These are phyloP conservation scores for Conoideocrella luteorostrata DNA, from an alignment of 2,329 filamentous ascomycete genomes.

Conservation along the genomic window DNA sequence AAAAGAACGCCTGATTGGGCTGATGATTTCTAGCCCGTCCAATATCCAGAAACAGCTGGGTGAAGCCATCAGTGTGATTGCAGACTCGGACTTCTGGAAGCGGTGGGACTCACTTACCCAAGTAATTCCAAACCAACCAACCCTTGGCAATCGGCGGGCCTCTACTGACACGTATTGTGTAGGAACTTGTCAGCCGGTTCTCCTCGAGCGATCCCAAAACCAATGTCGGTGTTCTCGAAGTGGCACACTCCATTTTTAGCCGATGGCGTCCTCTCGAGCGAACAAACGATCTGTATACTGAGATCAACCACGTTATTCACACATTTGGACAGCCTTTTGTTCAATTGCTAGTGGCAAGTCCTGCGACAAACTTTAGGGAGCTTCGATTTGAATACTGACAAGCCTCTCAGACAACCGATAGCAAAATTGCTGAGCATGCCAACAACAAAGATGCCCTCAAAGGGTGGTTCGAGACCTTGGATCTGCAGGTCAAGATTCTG, in stretches of 20 bases:
- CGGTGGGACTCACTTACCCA: conserved; percentile 93
- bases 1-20: conserved; percentile 88
- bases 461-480: conserved; percentile 76
- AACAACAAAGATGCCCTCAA: conserved; percentile 68
- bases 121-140: too few species aligned
- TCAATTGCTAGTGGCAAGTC: conserved; percentile 63
- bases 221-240: conserved; percentile 92
- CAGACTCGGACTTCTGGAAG: conserved; percentile 95
- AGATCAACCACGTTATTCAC: conserved; percentile 90
- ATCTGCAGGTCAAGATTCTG: conserved; percentile 84
- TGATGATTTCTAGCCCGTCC: conserved; percentile 89
- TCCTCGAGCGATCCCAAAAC: conserved; percentile 73
- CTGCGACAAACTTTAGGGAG: conserved; percentile 12
- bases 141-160: too few species aligned
- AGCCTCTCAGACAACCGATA: conserved; percentile 53
- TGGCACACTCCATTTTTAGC: conserved; percentile 96
- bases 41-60: conserved; percentile 90
- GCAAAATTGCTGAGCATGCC: conserved; percentile 66
- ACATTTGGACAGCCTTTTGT: conserved; percentile 84
- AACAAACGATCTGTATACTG: conserved; percentile 85
- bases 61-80: conserved; percentile 94
- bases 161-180: conserved; percentile 8
- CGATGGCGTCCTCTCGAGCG: conserved; percentile 92
- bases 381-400: conserved; percentile 2
- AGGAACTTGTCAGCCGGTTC: conserved; percentile 84